Conservation (phyloP, 257 asterid genomes). For the Catharanthus roseus region DNA sequence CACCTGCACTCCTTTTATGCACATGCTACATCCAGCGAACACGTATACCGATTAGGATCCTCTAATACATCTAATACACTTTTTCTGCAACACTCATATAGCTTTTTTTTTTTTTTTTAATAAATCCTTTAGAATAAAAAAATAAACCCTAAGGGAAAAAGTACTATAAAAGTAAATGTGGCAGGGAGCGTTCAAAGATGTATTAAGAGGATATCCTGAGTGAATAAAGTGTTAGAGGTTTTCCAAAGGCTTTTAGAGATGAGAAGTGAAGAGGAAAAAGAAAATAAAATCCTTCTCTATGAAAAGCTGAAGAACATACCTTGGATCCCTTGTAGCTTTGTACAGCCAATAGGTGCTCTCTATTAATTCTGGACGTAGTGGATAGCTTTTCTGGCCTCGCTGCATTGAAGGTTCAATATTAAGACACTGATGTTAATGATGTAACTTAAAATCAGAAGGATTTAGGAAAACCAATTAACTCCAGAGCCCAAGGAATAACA, state of each 20-base stretch:
- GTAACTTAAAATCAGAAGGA: background rate
- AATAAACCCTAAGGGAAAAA: too few relatives aligned
- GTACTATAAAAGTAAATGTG: too few relatives aligned
- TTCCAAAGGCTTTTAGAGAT: background rate
- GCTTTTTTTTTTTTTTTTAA: too few relatives aligned
- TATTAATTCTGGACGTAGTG: constrained; percentile 90
- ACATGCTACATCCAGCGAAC: background rate
- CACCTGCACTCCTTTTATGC: background rate
- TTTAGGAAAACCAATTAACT: background rate
- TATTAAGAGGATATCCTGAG: too few relatives aligned
- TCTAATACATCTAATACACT: too few relatives aligned
- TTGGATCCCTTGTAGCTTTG: constrained; percentile 94
- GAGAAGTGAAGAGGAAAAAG: background rate
- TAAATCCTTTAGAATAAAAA: too few relatives aligned
- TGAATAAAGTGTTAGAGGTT: background rate
- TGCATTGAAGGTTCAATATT: constrained; percentile 30
- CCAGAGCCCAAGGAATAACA: background rate
- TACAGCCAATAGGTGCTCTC: constrained; percentile 99
- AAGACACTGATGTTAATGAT: background rate
- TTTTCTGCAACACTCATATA: too few relatives aligned
- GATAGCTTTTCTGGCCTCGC: constrained; percentile 99
- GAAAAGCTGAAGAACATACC: constrained; percentile 38
- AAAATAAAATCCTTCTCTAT: background rate
- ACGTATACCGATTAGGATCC: too few relatives aligned
- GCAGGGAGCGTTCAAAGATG: too few relatives aligned